Percentiles rank a stretch among this genome's conserved stretches.
These are phyloP conservation scores for Acidomyces sp. DNA, from an alignment of 495 filamentous ascomycete genomes.

Conservation along the genomic window DNA sequence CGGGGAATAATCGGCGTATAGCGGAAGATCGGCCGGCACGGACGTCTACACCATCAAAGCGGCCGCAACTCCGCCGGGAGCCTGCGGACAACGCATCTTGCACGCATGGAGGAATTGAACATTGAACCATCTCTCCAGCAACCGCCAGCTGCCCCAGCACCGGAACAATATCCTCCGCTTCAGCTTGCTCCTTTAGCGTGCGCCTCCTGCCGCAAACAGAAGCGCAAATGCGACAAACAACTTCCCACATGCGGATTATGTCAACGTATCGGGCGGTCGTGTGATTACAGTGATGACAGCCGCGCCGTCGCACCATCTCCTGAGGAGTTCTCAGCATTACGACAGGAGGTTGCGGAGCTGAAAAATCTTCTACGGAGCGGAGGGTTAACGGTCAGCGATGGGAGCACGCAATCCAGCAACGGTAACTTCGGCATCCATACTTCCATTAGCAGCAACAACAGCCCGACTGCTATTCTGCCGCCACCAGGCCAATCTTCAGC, in stretches of 20 bases:
- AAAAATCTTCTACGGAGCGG: slow-evolving; percentile 20
- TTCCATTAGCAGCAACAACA: slow-evolving; percentile 1
- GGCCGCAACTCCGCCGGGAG: no score
- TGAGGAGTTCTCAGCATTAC: slow-evolving; percentile 31
- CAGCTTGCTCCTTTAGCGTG: slow-evolving; percentile 16
- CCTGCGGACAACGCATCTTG: no score
- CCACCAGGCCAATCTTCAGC: background rate
- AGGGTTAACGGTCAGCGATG: slow-evolving; percentile 2
- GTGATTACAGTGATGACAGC: slow-evolving; percentile 31
- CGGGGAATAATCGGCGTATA: no score
- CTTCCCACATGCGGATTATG: slow-evolving; percentile 30
- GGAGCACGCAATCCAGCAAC: slow-evolving; percentile 20
- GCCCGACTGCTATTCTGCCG: slow-evolving; percentile 3
- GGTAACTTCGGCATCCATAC: slow-evolving; percentile 3
- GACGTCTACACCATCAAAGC: no score
- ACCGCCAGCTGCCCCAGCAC: background rate
- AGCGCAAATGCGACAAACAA: slow-evolving; percentile 38
- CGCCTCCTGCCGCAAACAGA: slow-evolving; percentile 29
- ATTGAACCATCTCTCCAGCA: slow-evolving; percentile 7
- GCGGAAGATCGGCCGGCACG: no score
- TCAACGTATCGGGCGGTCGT: slow-evolving; percentile 28
- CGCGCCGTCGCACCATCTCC: slow-evolving; percentile 24
- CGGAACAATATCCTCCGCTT: background rate
- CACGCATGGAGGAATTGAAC: background rate
- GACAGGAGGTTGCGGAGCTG: slow-evolving; percentile 29